Conservation (phyloP, 2,329 filamentous ascomycete species). For the Cercospora nicotianae region DNA sequence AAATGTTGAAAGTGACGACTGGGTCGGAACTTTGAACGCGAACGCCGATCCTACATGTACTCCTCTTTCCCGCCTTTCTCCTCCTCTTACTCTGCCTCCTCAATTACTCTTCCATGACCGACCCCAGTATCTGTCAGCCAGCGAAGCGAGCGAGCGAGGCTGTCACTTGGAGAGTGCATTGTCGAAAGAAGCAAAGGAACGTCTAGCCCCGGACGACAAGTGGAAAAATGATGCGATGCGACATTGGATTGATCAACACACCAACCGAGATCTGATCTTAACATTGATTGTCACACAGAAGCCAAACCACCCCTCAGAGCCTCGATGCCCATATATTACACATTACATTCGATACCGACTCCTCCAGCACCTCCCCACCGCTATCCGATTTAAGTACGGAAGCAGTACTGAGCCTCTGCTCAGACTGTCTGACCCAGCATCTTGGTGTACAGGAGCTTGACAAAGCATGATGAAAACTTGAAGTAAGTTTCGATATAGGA, state of each 20-base stretch:
- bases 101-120: background rate
- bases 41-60: background rate
- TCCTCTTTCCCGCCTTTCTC: background rate
- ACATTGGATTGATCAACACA: background rate
- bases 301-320: background rate
- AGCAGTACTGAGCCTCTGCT: background rate
- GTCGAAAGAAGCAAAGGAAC: background rate
- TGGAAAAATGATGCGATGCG: background rate
- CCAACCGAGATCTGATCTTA: background rate
- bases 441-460: background rate
- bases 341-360: background rate
- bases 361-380: background rate
- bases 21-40: background rate
- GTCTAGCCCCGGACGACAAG: background rate
- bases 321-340: background rate
- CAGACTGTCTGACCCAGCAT: background rate
- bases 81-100: background rate
- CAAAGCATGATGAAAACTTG: background rate
- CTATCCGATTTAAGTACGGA: background rate
- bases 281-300: background rate
- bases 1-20: slow-evolving; percentile 2
- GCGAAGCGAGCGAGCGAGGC: background rate
- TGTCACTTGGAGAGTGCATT: background rate
- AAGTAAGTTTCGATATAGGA: background rate
- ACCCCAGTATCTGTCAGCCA: background rate